Evolutionary conservation across 768 basidiomycete species (phyloP).

Genomic region (Amanita subjunquillea): DNA sequence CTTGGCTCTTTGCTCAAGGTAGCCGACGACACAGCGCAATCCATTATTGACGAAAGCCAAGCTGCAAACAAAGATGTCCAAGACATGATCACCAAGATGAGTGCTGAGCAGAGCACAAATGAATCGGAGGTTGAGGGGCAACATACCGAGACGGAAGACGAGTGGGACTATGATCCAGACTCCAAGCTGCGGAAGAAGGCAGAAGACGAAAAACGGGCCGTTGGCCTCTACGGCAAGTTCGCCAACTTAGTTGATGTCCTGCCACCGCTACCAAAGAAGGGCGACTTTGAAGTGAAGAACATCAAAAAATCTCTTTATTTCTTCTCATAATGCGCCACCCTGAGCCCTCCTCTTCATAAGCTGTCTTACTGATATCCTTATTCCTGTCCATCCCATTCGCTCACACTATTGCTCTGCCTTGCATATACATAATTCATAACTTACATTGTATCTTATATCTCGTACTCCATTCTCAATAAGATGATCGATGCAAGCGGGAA

Average conservation of each 20-base stretch:
- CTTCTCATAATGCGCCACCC: slow-evolving; percentile 53
- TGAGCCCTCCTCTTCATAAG: background rate
- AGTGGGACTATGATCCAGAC: slow-evolving; percentile 6
- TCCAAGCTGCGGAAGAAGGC: slow-evolving; percentile 10
- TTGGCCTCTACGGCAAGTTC: slow-evolving; percentile 44
- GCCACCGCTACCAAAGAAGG: slow-evolving; percentile 77
- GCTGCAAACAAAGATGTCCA: slow-evolving; percentile 5
- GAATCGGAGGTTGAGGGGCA: slow-evolving; percentile 9
- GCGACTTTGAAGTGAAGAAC: slow-evolving; percentile 71
- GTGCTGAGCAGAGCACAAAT: slow-evolving; percentile 6
- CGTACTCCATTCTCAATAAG: background rate
- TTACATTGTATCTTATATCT: slow-evolving; percentile 2
- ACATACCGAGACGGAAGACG: slow-evolving; percentile 6
- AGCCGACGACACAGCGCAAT: slow-evolving; percentile 26
- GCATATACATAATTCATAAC: background rate
- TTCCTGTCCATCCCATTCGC: background rate
- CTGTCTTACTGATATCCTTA: background rate
- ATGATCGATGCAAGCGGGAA: background rate
- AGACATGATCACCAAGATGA: slow-evolving; percentile 9
- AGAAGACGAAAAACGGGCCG: slow-evolving; percentile 14
- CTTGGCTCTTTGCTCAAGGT: slow-evolving; percentile 26
- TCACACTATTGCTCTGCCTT: background rate
- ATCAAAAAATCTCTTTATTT: slow-evolving; percentile 86
- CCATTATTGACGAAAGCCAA: slow-evolving; percentile 20
- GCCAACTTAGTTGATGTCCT: slow-evolving; percentile 65